Percentiles rank a stretch among this genome's conserved stretches.
Evolutionary conservation across 2,329 filamentous ascomycete species (phyloP).

Genomic region (Claviceps africana): DNA sequence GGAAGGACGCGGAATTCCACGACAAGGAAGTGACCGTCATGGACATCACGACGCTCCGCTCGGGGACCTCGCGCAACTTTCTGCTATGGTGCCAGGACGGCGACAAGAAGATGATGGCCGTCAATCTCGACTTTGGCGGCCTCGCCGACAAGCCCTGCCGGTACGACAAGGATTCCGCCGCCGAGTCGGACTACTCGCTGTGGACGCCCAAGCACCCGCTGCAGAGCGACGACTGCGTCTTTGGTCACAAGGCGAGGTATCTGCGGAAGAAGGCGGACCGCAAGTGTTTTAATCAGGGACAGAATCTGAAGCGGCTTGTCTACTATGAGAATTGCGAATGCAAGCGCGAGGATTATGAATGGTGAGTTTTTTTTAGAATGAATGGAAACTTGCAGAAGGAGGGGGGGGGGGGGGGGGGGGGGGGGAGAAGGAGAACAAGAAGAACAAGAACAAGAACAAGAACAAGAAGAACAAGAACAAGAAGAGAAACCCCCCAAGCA

Average conservation of each 20-base stretch:
- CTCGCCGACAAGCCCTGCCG: slow-evolving; percentile 62
- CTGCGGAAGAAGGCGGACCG: slow-evolving; percentile 73
- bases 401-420: too few relatives aligned
- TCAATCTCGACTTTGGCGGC: slow-evolving; percentile 82
- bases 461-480: too few relatives aligned
- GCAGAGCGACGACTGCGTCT: slow-evolving; percentile 68
- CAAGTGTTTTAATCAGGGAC: slow-evolving; percentile 67
- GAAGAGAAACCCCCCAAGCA: background rate
- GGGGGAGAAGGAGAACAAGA: too few relatives aligned
- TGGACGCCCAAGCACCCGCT: slow-evolving; percentile 81
- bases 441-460: too few relatives aligned
- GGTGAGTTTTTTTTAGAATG: slow-evolving; percentile 46
- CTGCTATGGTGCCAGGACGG: slow-evolving; percentile 63
- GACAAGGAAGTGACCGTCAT: slow-evolving; percentile 56
- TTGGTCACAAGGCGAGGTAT: slow-evolving; percentile 81
- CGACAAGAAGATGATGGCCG: slow-evolving; percentile 47
- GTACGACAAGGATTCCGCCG: slow-evolving; percentile 40
- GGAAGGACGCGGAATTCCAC: slow-evolving; percentile 62
- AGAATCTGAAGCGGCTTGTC: slow-evolving; percentile 56
- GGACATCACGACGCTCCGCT: slow-evolving; percentile 77
- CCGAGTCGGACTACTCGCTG: slow-evolving; percentile 58
- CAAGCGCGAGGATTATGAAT: slow-evolving; percentile 79
- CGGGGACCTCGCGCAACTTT: slow-evolving; percentile 82
- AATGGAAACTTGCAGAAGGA: too few relatives aligned
- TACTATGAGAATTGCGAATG: slow-evolving; percentile 70